phyloP scores from a whole-genome alignment of 2,329 filamentous ascomycete species.

The Fusarium drepaniforme region DNA sequence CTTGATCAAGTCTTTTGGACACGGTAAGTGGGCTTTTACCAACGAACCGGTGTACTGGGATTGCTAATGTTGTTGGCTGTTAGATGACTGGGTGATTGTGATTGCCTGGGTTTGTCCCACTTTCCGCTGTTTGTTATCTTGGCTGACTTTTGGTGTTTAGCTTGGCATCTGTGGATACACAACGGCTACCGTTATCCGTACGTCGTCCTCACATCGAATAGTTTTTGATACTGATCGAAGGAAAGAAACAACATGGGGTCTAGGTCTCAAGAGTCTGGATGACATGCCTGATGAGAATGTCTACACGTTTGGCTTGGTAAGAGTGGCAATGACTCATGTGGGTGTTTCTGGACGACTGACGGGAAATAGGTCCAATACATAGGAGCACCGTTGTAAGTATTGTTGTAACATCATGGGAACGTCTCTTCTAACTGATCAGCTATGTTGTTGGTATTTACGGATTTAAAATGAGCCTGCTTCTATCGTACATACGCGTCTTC shows the following conservation, averaged over 20 bases:
- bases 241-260: not conserved
- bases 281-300: not conserved
- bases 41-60: not conserved
- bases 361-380: not conserved
- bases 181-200: not conserved
- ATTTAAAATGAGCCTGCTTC: constrained; percentile 59
- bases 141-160: not conserved
- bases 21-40: not conserved
- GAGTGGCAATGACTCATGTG: too few species aligned
- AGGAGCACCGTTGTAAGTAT: not conserved
- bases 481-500: constrained; percentile 59
- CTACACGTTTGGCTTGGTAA: not conserved
- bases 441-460: constrained; percentile 55
- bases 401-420: too few species aligned
- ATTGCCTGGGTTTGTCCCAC: not conserved
- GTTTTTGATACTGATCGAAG: not conserved
- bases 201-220: not conserved
- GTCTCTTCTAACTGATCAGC: constrained; percentile 27
- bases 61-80: not conserved
- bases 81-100: not conserved
- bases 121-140: not conserved
- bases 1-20: not conserved
- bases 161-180: not conserved
- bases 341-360: not conserved
- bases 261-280: not conserved